Evolutionary conservation across 768 basidiomycete genomes (phyloP), one percentile per base, ranked within the genome.

Genomic region (Mycena polygramma): DNA sequence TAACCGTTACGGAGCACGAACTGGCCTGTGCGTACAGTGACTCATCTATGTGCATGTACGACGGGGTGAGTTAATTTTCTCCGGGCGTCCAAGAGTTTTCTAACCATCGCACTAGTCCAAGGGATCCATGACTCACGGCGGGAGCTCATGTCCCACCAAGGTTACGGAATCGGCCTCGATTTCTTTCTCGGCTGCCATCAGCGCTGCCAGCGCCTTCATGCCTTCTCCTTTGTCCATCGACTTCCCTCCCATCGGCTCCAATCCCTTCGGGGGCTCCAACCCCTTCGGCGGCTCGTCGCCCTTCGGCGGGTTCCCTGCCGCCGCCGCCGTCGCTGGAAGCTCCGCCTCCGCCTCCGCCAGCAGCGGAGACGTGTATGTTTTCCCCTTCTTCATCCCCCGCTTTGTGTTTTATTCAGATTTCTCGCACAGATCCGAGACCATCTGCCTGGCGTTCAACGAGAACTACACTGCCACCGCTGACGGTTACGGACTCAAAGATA

Each of bases 371-470:
- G 30, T 30, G 30, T 30, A 30, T 30, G 30, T 30, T 30, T 30
- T 30, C 6, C 30, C 30, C 30, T 2, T 30, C 30, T 30, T 30
- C 30, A 6, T 3, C 6, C 30, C 30, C 30, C 30, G 30, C 30
- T 30, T 6, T 30, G 6, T 30, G 6, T 30, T n/a, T n/a, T n/a
- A 6, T 30, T 30, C 30, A 30, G n/a, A 30, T 30, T 30, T 6
- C 30, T 30, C 30, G 30, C 30, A 6, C 30, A 30, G 30, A 30
- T 30, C 30, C 30, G 30, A 30, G 30, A 30, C 30, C 6, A 30
- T n/a, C n/a, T 62, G 60, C 49, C 36, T 39, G 13, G 48, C 60
- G 13, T 51, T 62, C 48, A 62, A 62, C 36, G 60, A 62, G 49
- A 41, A 62, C 37, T 62, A 51, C 37, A 39, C 35, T 5, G 15